phyloP scores from a whole-genome alignment of 1,284 basidiomycete genomes.

The Ceratobasidium sp. region DNA sequence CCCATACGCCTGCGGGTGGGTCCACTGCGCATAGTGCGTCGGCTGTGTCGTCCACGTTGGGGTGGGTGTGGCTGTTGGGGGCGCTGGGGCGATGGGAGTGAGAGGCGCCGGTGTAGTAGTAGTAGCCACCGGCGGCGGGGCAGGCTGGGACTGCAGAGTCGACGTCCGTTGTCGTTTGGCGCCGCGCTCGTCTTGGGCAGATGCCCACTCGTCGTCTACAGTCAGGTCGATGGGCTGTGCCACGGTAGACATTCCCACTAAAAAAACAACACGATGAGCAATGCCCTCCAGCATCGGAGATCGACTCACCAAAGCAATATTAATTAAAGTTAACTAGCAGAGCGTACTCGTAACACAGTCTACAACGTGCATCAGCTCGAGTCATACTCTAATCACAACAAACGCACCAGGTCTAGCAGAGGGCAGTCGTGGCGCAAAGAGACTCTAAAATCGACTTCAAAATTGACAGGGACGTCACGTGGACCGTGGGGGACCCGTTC shows the following conservation, averaged over 20 bases:
- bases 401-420: neutral
- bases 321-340: neutral
- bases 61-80: constrained; percentile 17
- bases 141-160: constrained; percentile 31
- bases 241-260: constrained; percentile 36
- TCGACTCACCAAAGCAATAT: neutral
- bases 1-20: constrained; percentile 25
- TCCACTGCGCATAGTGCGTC: constrained; percentile 31
- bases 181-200: constrained; percentile 37
- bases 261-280: constrained; percentile 7
- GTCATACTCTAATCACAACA: neutral
- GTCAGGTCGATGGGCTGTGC: constrained; percentile 44
- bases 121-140: constrained; percentile 27
- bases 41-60: constrained; percentile 13
- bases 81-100: constrained; percentile 11
- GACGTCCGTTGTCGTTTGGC: constrained; percentile 35
- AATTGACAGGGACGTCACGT: constrained; percentile 33
- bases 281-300: neutral
- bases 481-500: constrained; percentile 8
- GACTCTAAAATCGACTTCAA: constrained; percentile 19
- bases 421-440: constrained; percentile 31
- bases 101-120: constrained; percentile 9
- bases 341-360: neutral
- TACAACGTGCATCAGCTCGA: neutral
- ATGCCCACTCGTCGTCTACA: constrained; percentile 36